These are phyloP conservation scores for Orobanche coerulescens DNA, from an alignment of 257 asterid genomes.

Conservation along the genomic window DNA sequence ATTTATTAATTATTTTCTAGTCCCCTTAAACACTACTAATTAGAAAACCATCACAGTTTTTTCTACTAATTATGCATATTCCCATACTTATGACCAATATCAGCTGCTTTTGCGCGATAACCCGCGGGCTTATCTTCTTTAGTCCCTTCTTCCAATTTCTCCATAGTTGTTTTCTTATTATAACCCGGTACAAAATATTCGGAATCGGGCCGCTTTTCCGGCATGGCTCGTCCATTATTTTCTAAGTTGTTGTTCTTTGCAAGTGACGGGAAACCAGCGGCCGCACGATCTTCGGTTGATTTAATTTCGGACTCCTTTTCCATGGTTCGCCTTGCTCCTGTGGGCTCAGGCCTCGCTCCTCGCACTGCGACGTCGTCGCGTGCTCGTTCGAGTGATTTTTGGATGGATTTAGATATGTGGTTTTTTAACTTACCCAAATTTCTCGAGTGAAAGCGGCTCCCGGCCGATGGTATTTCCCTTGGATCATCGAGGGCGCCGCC, in stretches of 20 bases:
- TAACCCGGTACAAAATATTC: not conserved
- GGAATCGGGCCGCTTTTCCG: not conserved
- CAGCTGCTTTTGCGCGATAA: not conserved
- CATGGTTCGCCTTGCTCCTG: not conserved
- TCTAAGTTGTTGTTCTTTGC: not conserved
- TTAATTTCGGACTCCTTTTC: not conserved
- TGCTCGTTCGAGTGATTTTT: not conserved
- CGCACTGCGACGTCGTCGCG: not conserved
- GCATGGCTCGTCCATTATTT: not conserved
- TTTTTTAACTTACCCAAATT: not conserved
- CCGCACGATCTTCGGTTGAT: not conserved
- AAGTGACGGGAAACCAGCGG: not conserved
- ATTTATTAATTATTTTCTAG: not conserved
- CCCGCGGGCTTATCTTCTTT: not conserved
- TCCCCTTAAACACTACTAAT: not conserved
- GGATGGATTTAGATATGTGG: not conserved
- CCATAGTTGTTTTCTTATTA: not conserved
- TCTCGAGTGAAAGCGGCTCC: constrained; percentile 11
- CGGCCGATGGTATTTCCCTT: not conserved
- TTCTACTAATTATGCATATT: not conserved
- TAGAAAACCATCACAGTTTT: not conserved
- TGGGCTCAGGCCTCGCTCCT: not conserved
- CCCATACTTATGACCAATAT: not conserved
- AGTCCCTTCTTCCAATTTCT: not conserved
- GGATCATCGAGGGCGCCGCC: not conserved